These are phyloP conservation scores for Sporodiniella umbellata DNA, from an alignment of 371 early-diverging fungal genomes.

Conservation along the genomic window DNA sequence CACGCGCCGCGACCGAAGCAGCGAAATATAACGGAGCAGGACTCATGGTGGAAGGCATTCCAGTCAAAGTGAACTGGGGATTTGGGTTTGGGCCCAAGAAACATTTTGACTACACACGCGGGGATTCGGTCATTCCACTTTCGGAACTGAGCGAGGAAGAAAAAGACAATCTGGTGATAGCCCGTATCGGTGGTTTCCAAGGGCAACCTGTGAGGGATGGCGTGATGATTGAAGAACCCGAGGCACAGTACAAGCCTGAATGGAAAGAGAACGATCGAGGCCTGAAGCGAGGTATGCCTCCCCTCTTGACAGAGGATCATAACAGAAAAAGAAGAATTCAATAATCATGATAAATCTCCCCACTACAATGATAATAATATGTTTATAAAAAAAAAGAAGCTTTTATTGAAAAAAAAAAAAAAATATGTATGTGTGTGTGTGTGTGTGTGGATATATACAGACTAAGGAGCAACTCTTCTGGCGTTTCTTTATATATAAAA, in stretches of 20 bases:
- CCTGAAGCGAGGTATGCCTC: constrained; percentile 3
- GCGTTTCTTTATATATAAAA: too few relatives aligned
- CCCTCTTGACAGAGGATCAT: not conserved
- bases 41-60: constrained; percentile 19
- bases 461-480: too few relatives aligned
- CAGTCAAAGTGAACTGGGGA: constrained; percentile 47
- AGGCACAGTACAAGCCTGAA: constrained; percentile 39
- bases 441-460: not conserved
- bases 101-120: constrained; percentile 40
- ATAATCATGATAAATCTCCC: too few relatives aligned
- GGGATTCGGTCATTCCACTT: constrained; percentile 46
- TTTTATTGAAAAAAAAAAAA: too few relatives aligned
- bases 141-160: constrained; percentile 32
- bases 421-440: too few relatives aligned
- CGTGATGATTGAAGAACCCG: constrained; percentile 48
- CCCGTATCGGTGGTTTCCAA: constrained; percentile 43
- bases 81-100: constrained; percentile 51
- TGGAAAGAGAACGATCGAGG: constrained; percentile 24
- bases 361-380: too few relatives aligned
- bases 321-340: not conserved
- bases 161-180: constrained; percentile 31
- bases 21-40: constrained; percentile 27
- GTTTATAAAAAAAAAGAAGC: too few relatives aligned
- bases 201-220: constrained; percentile 34
- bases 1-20: constrained; percentile 25